A percentile compares a stretch with the other conserved stretches of the same genome.
phyloP scores from a whole-genome alignment of 352 stramenopile genomes.

The Pythium biforme region DNA sequence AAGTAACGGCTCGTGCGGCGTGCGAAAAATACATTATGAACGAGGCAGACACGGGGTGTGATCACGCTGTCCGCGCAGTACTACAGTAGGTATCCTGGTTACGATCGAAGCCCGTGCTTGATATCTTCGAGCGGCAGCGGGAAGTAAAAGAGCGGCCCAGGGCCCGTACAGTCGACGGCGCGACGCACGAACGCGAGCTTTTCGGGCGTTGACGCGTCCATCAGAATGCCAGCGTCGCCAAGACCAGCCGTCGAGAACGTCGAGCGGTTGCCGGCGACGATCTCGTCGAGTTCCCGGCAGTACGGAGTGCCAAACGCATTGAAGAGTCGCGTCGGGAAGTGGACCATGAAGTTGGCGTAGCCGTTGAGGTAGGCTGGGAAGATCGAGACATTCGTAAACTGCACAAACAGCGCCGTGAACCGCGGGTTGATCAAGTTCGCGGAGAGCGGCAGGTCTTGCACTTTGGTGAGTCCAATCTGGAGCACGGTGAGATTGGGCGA shows the following conservation, averaged over 20 bases:
- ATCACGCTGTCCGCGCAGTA: too few species aligned
- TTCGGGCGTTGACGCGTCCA: constrained; percentile 6
- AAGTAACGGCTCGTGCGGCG: too few species aligned
- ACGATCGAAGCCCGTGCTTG: constrained; percentile 2
- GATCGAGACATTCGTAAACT: constrained; percentile 15
- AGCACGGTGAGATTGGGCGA: constrained; percentile 10
- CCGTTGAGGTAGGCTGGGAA: constrained; percentile 10
- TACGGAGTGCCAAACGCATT: constrained; percentile 12
- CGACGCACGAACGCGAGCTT: constrained; percentile 6
- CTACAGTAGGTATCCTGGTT: too few species aligned
- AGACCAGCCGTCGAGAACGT: background rate
- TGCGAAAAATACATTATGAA: too few species aligned
- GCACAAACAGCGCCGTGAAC: constrained; percentile 5
- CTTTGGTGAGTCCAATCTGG: constrained; percentile 5
- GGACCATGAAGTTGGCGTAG: background rate
- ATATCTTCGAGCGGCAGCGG: constrained; percentile 2
- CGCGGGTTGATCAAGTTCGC: background rate
- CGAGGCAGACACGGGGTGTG: too few species aligned
- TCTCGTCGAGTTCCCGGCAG: constrained; percentile 12
- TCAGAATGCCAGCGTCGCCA: background rate
- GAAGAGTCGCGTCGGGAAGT: constrained; percentile 1
- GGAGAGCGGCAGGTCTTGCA: constrained; percentile 1
- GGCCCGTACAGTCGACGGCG: constrained; percentile 4
- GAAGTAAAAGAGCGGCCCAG: constrained; percentile 3
- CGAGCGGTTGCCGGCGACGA: background rate